Evolutionary conservation across 2,329 filamentous ascomycete genomes (phyloP).

Genomic region (Ambrosiella beaveri): DNA sequence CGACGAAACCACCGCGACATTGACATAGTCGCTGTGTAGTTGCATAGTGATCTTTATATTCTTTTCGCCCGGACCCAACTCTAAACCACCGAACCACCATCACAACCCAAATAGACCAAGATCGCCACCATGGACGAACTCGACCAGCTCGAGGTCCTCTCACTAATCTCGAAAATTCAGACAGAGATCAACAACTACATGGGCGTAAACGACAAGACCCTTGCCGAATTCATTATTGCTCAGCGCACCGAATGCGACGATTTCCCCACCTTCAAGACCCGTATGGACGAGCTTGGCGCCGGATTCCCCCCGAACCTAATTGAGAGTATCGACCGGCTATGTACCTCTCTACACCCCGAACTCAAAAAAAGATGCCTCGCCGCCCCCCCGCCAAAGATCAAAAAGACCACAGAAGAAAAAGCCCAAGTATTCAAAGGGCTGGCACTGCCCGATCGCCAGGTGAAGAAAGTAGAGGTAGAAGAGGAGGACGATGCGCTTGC

Average conservation of each 20-base stretch:
- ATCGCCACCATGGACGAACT: conserved; percentile 62
- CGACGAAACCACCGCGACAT: too few relatives aligned
- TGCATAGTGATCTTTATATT: background rate
- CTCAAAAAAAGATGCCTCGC: conserved; percentile 25
- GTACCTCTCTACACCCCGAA: conserved; percentile 79
- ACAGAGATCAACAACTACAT: conserved; percentile 90
- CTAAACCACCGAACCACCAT: background rate
- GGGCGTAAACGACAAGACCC: conserved; percentile 79
- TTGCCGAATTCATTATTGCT: conserved; percentile 91
- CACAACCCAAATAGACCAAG: background rate
- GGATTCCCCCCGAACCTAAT: conserved; percentile 74
- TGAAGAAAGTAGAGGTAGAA: conserved; percentile 24
- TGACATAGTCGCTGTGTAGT: too few relatives aligned
- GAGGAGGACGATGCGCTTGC: conserved; percentile 87
- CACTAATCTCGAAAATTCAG: conserved; percentile 85
- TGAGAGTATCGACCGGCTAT: conserved; percentile 78
- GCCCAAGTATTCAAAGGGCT: conserved; percentile 81
- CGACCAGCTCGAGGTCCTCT: conserved; percentile 77
- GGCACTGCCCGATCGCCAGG: conserved; percentile 56
- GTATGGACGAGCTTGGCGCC: conserved; percentile 58
- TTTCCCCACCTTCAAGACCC: conserved; percentile 56
- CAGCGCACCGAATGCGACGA: conserved; percentile 62
- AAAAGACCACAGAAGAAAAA: conserved; percentile 41
- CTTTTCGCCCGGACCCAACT: background rate
- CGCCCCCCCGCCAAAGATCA: conserved; percentile 1